These are phyloP conservation scores for Mycena citricolor DNA, from an alignment of 1,284 basidiomycete species.

Conservation along the genomic window DNA sequence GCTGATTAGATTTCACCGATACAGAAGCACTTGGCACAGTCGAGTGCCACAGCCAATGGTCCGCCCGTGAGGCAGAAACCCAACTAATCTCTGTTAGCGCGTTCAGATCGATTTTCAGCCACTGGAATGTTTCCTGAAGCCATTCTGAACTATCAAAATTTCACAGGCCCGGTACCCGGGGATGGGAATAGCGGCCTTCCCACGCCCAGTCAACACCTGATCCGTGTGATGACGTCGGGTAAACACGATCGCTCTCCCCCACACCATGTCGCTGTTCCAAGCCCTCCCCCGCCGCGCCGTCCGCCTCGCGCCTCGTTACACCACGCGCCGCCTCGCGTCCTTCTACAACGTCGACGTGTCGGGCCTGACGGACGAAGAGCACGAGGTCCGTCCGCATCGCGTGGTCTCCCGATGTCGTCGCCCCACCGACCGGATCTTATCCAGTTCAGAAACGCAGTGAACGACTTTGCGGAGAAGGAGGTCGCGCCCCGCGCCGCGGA, in stretches of 20 bases:
- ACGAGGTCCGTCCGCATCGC: conserved; percentile 58
- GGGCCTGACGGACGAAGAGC: conserved; percentile 82
- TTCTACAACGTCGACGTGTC: conserved; percentile 77
- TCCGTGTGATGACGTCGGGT: too few species aligned
- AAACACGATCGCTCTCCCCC: not conserved
- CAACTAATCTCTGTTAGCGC: too few species aligned
- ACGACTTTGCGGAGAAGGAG: conserved; percentile 77
- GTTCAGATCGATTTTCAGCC: too few species aligned
- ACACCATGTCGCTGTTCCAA: not conserved
- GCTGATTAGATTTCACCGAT: too few species aligned
- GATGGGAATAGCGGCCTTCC: too few species aligned
- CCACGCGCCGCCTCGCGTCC: conserved; percentile 42
- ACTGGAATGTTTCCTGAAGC: too few species aligned
- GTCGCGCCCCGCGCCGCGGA: conserved; percentile 81
- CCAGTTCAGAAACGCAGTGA: conserved; percentile 79
- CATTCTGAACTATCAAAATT: too few species aligned
- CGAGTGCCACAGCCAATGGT: too few species aligned
- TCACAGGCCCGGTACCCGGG: too few species aligned
- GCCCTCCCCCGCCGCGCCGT: not conserved
- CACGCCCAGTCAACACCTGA: too few species aligned
- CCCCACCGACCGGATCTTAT: conserved; percentile 10
- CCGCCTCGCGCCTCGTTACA: not conserved
- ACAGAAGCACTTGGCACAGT: too few species aligned
- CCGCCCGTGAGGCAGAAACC: too few species aligned
- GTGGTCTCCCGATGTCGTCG: not conserved